Evolutionary conservation across 2,329 filamentous ascomycete species (phyloP), one percentile per base, ranked within the genome.

Genomic region (Polytolypa hystricis): DNA sequence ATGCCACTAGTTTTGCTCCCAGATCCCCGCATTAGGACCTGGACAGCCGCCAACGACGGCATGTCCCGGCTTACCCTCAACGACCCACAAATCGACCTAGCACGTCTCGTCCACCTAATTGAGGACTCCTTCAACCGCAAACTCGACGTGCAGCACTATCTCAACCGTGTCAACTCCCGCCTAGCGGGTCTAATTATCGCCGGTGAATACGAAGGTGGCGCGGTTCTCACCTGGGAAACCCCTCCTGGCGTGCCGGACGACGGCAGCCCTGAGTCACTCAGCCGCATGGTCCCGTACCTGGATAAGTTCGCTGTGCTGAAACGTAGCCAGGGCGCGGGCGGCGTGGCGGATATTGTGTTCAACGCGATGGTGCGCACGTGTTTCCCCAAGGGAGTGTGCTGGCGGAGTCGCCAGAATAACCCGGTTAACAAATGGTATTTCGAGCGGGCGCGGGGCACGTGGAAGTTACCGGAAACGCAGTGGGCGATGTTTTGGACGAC

Each of bases 401-500:
- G 91, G 91, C 71, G 87, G 39, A 93, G 84, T 55, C 70, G 91
- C 35, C 81, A 81, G 52, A 77, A 87, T 54, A 96, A 98, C 53
- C 89, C 87, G 0, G 91, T 98, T 4, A 98, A 98, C 55, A 95
- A 95, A 56, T 98, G 91, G 91, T 98, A 98, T 58, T 95, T 96
- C 61, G 91, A 98, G 61, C 72, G 91, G 32, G 84, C 84, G 2
- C 66, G 74, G 32, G 91, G 91, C 0, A 87, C 79, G 2, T 82
- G 79, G 71, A 91, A 93, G 62, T 63, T 98, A 25, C 69, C 73
- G 1, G 77, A 74, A n/a, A 83, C 74, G 30, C 80, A 87, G 48
- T 98, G 91, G 91, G 85, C 86, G 3, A 95, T 96, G 86, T 98
- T 98, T 54, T 98, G 91, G 87, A 98, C 91, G 2, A 91, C 82